Evolutionary conservation across 805 yeast species (phyloP), one percentile per base, ranked within the genome.

Genomic region (Priceomyces medius): DNA sequence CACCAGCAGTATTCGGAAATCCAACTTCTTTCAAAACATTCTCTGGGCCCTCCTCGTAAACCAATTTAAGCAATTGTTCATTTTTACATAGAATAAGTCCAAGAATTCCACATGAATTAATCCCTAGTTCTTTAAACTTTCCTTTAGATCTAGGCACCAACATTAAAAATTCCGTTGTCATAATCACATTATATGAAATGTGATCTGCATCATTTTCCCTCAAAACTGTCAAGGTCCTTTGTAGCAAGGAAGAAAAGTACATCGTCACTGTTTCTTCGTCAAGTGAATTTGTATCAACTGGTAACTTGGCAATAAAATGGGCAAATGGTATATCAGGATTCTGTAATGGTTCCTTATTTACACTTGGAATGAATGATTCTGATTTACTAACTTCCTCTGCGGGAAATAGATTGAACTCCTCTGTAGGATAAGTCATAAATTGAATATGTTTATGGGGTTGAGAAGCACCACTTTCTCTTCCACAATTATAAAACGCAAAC

Each of bases 361-460:
- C 52, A 42, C 64, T 72, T 4, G 90, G 89, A 24, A 83, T 60
- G 54, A 70, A 83, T 31, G 77, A 71, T 3, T 68, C 70, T 3
- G 69, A 62, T 13, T 74, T 67, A n/a, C 75, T 54, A 2, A 58
- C 58, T n/a, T 67, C 37, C 1, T 20, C 33, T 35, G 79, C 82
- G 38, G 87, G 84, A 56, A 76, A 80, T 5, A 85, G 76, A 1
- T 61, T 62, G 57, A 80, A 82, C 17, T 71, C 65, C 7, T 52
- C 35, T 6, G 65, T 58, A 2, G 96, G 95, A 33, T 86, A 67
- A 33, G 80, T 72, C 75, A 91, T 69, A 63, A 90, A 81, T 64
- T 93, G 99, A 47, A 93, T 63, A 64, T 91, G 99, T 58, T 87
- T 88, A 66, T 91, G 99, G 36, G 86, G 83, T 55, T 89, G 93